Conservation (phyloP, 2,329 filamentous ascomycete species). For the Orbilia ellipsospora region DNA sequence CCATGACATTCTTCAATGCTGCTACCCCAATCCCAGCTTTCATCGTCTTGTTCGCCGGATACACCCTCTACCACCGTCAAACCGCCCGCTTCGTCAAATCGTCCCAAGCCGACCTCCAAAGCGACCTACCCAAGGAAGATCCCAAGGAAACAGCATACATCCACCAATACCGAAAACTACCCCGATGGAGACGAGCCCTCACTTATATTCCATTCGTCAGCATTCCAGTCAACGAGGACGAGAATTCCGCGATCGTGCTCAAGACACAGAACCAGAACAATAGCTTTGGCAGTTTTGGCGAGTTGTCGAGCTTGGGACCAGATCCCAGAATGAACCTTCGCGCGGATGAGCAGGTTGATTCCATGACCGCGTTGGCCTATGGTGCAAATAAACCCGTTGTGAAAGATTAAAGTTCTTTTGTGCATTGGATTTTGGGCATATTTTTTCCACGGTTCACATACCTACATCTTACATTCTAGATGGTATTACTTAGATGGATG, state of each 20-base stretch:
- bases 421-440: neutral
- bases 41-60: constrained; percentile 35
- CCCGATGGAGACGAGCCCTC: constrained; percentile 39
- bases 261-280: constrained; percentile 2
- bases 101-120: constrained; percentile 37
- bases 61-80: constrained; percentile 27
- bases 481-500: neutral
- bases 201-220: constrained; percentile 52
- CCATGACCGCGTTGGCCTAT: constrained; percentile 33
- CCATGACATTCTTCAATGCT: constrained; percentile 51
- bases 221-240: constrained; percentile 46
- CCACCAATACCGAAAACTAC: constrained; percentile 40
- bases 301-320: constrained; percentile 32
- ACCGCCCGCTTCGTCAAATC: constrained; percentile 29
- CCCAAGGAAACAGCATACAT: constrained; percentile 51
- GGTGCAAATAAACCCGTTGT: constrained; percentile 20
- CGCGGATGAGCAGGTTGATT: constrained; percentile 23
- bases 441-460: neutral
- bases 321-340: constrained; percentile 11
- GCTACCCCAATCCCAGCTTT: constrained; percentile 50
- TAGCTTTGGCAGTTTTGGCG: constrained; percentile 31
- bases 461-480: neutral
- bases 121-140: constrained; percentile 48
- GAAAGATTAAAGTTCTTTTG: neutral
- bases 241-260: constrained; percentile 22